A percentile compares a stretch with the other conserved stretches of the same genome.
Conservation (phyloP, 805 yeast species). For the Tetrapisispora arboricola region DNA sequence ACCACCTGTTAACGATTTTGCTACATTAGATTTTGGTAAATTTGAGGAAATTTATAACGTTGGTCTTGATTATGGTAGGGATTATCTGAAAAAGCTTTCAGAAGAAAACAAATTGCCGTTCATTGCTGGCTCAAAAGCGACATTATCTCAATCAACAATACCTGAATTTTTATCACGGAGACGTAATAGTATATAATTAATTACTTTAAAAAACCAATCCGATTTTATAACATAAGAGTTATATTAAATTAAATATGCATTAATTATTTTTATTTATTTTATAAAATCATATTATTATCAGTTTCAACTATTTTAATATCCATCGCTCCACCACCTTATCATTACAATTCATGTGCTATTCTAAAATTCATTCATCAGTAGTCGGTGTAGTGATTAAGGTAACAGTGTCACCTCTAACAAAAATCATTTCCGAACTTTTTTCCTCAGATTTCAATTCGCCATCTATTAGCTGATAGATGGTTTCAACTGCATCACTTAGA, state of each 20-base stretch:
- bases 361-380: constrained; percentile 8
- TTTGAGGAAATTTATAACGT: constrained; percentile 82
- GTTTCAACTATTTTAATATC: too few relatives aligned
- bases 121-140: constrained; percentile 42
- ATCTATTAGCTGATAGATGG: constrained; percentile 50
- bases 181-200: constrained; percentile 49
- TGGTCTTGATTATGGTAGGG: constrained; percentile 66
- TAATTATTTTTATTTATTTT: neutral
- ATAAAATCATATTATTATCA: neutral
- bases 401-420: constrained; percentile 96
- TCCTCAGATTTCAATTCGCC: constrained; percentile 36
- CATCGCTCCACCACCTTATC: neutral
- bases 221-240: neutral
- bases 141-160: constrained; percentile 19
- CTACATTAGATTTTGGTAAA: constrained; percentile 83
- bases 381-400: constrained; percentile 58
- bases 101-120: constrained; percentile 46
- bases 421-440: constrained; percentile 75
- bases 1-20: constrained; percentile 89
- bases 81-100: constrained; percentile 42
- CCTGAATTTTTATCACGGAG: constrained; percentile 34
- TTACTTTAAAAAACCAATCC: too few relatives aligned
- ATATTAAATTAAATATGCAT: neutral
- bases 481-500: constrained; percentile 84
- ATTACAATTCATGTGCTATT: neutral